A percentile compares a stretch with the other conserved stretches of the same genome.
Conservation (phyloP, 2,329 filamentous ascomycete species). For the Fusarium nygamai region DNA sequence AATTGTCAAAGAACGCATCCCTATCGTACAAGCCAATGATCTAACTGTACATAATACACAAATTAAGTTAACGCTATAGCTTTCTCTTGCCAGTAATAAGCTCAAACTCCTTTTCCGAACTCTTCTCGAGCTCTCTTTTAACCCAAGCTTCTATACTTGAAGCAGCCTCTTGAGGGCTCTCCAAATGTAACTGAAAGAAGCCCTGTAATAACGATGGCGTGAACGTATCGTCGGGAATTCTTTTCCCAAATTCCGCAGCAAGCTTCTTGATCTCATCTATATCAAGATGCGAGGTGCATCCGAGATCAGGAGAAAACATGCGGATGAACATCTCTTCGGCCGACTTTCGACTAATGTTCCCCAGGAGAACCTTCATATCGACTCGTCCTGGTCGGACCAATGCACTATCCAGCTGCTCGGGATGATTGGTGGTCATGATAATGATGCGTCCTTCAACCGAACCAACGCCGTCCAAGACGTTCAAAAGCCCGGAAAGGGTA, state of each 20-base stretch:
- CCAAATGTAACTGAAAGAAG: constrained; percentile 56
- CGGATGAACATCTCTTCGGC: constrained; percentile 58
- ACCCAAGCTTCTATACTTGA: constrained; percentile 51
- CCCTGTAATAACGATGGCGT: constrained; percentile 62
- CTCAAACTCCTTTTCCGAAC: constrained; percentile 46
- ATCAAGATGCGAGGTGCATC: constrained; percentile 36
- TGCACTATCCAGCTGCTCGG: constrained; percentile 71
- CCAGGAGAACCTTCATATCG: constrained; percentile 70
- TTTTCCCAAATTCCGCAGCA: constrained; percentile 62
- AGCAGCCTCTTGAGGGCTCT: constrained; percentile 51
- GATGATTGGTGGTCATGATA: constrained; percentile 78
- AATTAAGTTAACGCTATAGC: constrained; percentile 6
- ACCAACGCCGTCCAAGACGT: constrained; percentile 76
- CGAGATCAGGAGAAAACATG: constrained; percentile 54
- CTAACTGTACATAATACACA: neutral
- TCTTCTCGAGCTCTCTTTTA: constrained; percentile 45
- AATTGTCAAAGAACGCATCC: neutral
- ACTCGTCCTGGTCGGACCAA: constrained; percentile 74
- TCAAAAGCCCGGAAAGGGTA: constrained; percentile 73
- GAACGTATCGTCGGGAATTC: constrained; percentile 58
- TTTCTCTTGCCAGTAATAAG: constrained; percentile 30
- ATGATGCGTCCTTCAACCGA: constrained; percentile 75
- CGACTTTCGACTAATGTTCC: constrained; percentile 55
- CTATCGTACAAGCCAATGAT: neutral
- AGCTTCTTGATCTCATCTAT: constrained; percentile 54